Evolutionary conservation across 2,329 filamentous ascomycete genomes (phyloP).

Genomic region (Aureobasidium sp.): DNA sequence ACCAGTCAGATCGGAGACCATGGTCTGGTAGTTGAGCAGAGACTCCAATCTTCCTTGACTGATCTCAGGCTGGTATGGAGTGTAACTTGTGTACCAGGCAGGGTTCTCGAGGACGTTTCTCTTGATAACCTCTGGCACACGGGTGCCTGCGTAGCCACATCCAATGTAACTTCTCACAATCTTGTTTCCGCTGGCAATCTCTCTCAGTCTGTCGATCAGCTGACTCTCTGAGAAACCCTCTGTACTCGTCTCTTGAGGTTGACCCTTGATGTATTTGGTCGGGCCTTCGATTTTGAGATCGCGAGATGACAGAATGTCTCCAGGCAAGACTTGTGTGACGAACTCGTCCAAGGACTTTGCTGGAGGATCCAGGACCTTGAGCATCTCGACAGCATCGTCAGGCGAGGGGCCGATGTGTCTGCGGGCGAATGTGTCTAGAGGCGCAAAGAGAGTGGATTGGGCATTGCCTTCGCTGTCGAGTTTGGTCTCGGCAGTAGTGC

Average conservation of each 20-base stretch:
- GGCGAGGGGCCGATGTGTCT: conserved; percentile 82
- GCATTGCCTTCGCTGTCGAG: conserved; percentile 9
- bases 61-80: conserved; percentile 94
- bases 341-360: conserved; percentile 70
- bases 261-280: conserved; percentile 29
- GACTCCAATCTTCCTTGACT: conserved; percentile 91
- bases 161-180: conserved; percentile 66
- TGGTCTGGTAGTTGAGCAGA: conserved; percentile 88
- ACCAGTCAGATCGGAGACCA: conserved; percentile 80
- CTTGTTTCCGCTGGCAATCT: conserved; percentile 53
- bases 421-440: conserved; percentile 60
- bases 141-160: conserved; percentile 79
- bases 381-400: conserved; percentile 64
- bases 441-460: conserved; percentile 25
- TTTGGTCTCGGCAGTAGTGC: background rate
- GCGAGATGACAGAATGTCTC: conserved; percentile 63
- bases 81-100: conserved; percentile 97
- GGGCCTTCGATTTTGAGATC: conserved; percentile 50
- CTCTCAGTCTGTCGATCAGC: conserved; percentile 44
- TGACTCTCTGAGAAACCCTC: conserved; percentile 51
- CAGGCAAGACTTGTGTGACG: conserved; percentile 72
- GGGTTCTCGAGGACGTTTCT: conserved; percentile 88
- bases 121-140: conserved; percentile 82
- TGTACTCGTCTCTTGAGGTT: conserved; percentile 22
- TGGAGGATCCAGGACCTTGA: conserved; percentile 67